Base-by-base conservation (phyloP, 2,329 filamentous ascomycete genomes). In the Boeremia lycopersici region DNA sequence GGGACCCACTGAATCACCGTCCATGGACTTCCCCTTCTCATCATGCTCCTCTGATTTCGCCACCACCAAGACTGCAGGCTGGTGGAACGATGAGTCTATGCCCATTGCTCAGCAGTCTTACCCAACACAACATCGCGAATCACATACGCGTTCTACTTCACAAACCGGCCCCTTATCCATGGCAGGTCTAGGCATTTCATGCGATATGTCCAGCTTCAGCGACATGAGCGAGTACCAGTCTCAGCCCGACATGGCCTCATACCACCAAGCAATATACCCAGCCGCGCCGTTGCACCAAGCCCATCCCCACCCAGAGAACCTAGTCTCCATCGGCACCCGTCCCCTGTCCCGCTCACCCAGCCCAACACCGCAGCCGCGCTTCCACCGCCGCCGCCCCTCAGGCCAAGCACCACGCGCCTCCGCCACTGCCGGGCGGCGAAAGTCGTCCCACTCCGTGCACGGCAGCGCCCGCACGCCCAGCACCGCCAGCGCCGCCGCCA, bases 391-490 rank as follows among this genome's bases (percentile, higher is more conserved):
- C 11, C 56, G 65, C 1, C 61, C 68, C 12, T 61, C 59, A 5
- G 62, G 17, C 31, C 56, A 26, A 41, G 53, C 28, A 10, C 35
- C 17, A 9, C 53, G 23, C 58, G 51, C 29, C 39, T 54, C 36
- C 39, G 43, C 50, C 33, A 17, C n/a, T 3, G 31, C 41, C 6
- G 28, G 45, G 17, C 53, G 53, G 5, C 48, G 53, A 10, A 56
- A 56, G 17, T 51, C 48, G 1, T 39, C 30, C 3, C 40, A 39
- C 9, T 44, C 48, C 9, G 56, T 47, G 10, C 52, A 30, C 63
- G 72, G 6, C 66, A 73, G 2, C 48, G 61, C 61, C 2, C 78
- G 84, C 8, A 83, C 84, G 30, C 74, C 73, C 42, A 47, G 51
- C 5, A 23, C 15, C 8, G 83, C 84, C 10, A n/a, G 26, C 26